phyloP scores from a whole-genome alignment of 352 stramenopile species.

The Pythium grandisporangium region DNA sequence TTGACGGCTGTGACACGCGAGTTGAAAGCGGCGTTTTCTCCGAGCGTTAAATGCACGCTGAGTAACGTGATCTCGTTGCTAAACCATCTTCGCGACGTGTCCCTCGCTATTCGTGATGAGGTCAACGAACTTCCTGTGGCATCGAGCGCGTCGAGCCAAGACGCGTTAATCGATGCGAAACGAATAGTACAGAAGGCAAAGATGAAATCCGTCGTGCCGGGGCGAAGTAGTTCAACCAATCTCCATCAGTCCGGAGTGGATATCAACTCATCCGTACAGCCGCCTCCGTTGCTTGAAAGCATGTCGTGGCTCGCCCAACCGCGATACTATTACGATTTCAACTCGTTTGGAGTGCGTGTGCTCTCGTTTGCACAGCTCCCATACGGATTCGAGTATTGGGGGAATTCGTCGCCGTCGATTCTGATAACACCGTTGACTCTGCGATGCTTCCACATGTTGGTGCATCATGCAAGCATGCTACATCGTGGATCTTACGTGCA shows the following conservation, averaged over 20 bases:
- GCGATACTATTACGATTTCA: constrained; percentile 59
- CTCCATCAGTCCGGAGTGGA: too few species aligned
- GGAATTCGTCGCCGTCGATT: constrained; percentile 29
- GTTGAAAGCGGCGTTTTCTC: constrained; percentile 30
- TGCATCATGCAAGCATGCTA: constrained; percentile 24
- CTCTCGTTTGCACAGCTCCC: constrained; percentile 29
- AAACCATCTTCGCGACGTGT: constrained; percentile 45
- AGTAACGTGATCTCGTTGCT: constrained; percentile 42
- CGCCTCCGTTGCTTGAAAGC: constrained; percentile 6
- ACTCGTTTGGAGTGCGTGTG: constrained; percentile 33
- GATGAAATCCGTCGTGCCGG: too few species aligned
- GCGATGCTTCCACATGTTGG: constrained; percentile 47
- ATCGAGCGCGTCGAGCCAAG: too few species aligned
- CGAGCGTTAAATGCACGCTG: constrained; percentile 21
- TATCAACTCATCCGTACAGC: background rate
- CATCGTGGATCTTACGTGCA: constrained; percentile 27
- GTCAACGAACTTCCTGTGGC: too few species aligned
- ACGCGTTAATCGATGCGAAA: too few species aligned
- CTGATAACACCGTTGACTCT: constrained; percentile 47
- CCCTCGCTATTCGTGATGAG: constrained; percentile 17
- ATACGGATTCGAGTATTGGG: constrained; percentile 69
- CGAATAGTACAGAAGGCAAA: too few species aligned
- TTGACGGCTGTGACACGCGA: constrained; percentile 28
- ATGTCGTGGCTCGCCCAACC: constrained; percentile 52
- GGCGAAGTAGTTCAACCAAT: background rate